phyloP scores from a whole-genome alignment of 306 rosid genomes.

The Styphnolobium japonicum region DNA sequence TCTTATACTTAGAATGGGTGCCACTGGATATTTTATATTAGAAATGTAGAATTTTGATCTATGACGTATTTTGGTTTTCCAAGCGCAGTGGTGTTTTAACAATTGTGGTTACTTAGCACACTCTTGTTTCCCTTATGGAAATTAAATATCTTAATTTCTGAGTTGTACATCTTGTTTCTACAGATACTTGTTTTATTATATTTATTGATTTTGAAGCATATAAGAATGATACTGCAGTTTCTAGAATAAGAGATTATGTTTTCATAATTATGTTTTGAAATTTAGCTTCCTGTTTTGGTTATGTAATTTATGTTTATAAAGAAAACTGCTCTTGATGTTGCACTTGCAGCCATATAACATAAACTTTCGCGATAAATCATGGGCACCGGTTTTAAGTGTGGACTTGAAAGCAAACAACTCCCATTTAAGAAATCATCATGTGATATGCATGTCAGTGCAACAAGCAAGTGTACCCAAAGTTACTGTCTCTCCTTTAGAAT shows the following conservation, averaged over 20 bases:
- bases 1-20: not conserved
- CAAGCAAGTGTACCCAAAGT: slow-evolving; percentile 77
- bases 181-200: not conserved
- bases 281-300: slow-evolving; percentile 5
- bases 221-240: not conserved
- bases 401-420: slow-evolving; percentile 49
- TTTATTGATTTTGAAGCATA: not conserved
- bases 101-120: not conserved
- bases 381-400: slow-evolving; percentile 49
- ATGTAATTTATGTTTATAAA: slow-evolving; percentile 9
- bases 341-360: slow-evolving; percentile 61
- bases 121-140: not conserved
- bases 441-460: slow-evolving; percentile 84
- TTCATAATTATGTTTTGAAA: not conserved
- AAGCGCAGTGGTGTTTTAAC: not conserved
- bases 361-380: slow-evolving; percentile 54
- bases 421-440: slow-evolving; percentile 36
- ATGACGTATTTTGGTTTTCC: not conserved
- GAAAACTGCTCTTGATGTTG: slow-evolving; percentile 23
- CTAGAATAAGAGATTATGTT: not conserved
- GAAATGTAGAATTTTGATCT: not conserved
- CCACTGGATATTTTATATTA: not conserved
- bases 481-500: slow-evolving; percentile 59
- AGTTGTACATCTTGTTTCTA: not conserved
- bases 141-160: not conserved